Evolutionary conservation across 1,284 basidiomycete genomes (phyloP).

Genomic region (Xerocomus amazonicus): DNA sequence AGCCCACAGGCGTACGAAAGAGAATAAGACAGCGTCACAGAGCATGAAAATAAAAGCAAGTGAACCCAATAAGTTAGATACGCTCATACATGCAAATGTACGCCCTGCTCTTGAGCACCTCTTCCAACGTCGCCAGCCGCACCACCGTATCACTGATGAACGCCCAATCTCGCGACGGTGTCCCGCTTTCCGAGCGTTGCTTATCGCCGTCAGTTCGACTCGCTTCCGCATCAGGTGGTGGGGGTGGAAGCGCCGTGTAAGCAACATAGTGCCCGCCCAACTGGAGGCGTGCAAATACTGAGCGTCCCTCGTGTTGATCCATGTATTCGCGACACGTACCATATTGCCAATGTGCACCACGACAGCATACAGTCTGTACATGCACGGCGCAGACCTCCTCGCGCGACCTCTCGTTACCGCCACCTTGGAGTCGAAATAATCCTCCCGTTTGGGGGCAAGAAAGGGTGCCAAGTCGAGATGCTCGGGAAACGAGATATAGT

Average conservation of each 20-base stretch:
- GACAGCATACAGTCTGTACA: slow-evolving; percentile 77
- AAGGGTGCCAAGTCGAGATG: slow-evolving; percentile 82
- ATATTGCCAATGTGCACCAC: slow-evolving; percentile 91
- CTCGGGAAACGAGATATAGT: slow-evolving; percentile 86
- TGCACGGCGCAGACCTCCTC: slow-evolving; percentile 47
- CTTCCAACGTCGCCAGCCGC: slow-evolving; percentile 74
- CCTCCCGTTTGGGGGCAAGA: slow-evolving; percentile 77
- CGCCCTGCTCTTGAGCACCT: slow-evolving; percentile 86
- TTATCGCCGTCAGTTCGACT: slow-evolving; percentile 11
- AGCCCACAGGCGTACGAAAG: background rate
- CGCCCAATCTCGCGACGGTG: slow-evolving; percentile 71
- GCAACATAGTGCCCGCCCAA: slow-evolving; percentile 84
- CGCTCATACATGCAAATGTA: slow-evolving; percentile 91
- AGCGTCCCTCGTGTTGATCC: slow-evolving; percentile 3
- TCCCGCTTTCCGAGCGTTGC: slow-evolving; percentile 4
- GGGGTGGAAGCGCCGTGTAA: slow-evolving; percentile 63
- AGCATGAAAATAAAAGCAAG: background rate
- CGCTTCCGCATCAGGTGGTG: slow-evolving; percentile 14
- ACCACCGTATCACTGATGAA: slow-evolving; percentile 87
- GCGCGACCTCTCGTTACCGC: slow-evolving; percentile 33
- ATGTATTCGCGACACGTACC: slow-evolving; percentile 44
- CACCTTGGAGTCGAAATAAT: slow-evolving; percentile 45
- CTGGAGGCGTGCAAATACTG: slow-evolving; percentile 35
- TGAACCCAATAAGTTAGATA: slow-evolving; percentile 34
- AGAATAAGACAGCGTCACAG: background rate